These are phyloP conservation scores for Holtermanniella nyarrowii DNA, from an alignment of 768 basidiomycete genomes.

Conservation along the genomic window DNA sequence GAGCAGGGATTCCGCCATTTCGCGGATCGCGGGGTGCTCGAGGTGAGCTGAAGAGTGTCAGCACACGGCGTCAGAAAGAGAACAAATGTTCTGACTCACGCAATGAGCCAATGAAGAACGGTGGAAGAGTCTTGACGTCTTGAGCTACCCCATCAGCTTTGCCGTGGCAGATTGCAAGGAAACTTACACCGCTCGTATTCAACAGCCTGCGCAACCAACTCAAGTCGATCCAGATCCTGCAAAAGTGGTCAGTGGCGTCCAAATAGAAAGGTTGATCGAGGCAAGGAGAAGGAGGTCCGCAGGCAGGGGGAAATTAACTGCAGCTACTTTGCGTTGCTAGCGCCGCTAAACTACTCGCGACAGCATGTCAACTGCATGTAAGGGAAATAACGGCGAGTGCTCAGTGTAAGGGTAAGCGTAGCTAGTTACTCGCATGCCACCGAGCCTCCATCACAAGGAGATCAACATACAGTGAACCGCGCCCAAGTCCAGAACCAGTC, in stretches of 20 bases:
- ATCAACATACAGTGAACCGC: too few relatives aligned
- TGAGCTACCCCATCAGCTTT: slow-evolving; percentile 17
- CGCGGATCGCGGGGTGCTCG: slow-evolving; percentile 36
- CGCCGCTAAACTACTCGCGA: too few relatives aligned
- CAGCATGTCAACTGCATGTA: too few relatives aligned
- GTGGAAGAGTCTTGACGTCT: slow-evolving; percentile 31
- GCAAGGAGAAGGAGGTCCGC: too few relatives aligned
- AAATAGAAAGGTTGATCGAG: too few relatives aligned
- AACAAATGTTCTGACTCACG: slow-evolving; percentile 12
- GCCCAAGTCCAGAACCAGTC: too few relatives aligned
- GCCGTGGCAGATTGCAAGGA: neutral
- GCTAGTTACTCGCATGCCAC: too few relatives aligned
- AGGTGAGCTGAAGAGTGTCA: slow-evolving; percentile 23
- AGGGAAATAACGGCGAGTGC: too few relatives aligned
- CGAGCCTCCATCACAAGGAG: too few relatives aligned
- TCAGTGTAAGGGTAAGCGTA: too few relatives aligned
- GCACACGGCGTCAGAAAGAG: neutral
- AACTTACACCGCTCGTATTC: slow-evolving; percentile 42
- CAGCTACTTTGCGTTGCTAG: too few relatives aligned
- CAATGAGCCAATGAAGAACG: slow-evolving; percentile 34
- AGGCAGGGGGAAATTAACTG: too few relatives aligned
- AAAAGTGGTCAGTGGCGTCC: neutral
- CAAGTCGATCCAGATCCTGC: slow-evolving; percentile 40
- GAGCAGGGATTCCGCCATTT: slow-evolving; percentile 37
- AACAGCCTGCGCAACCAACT: slow-evolving; percentile 39